These are phyloP conservation scores for Penicillium chermesinum DNA, from an alignment of 495 filamentous ascomycete genomes.

Conservation along the genomic window DNA sequence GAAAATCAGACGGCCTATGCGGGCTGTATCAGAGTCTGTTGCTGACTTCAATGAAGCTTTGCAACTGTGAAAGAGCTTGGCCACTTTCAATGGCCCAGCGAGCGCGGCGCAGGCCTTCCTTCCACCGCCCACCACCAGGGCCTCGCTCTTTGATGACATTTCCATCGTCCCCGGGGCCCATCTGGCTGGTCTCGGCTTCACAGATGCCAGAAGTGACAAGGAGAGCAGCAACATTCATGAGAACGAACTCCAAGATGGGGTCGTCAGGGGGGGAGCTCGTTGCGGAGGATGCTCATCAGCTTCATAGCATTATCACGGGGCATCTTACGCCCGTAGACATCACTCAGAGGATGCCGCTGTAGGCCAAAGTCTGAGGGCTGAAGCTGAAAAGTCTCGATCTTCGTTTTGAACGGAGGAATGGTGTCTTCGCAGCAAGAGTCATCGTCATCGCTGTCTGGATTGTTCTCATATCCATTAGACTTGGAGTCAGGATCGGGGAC, in stretches of 20 bases:
- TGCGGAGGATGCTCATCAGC: conserved; percentile 67
- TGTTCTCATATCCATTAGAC: no score
- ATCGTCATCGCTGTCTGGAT: conserved; percentile 34
- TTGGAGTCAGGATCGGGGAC: no score
- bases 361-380: conserved; percentile 82
- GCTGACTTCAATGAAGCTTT: conserved; percentile 60
- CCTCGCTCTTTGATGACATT: conserved; percentile 73
- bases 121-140: conserved; percentile 84
- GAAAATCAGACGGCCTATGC: no score
- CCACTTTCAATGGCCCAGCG: conserved; percentile 80
- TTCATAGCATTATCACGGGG: conserved; percentile 83
- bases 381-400: conserved; percentile 68
- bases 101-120: conserved; percentile 80
- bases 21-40: conserved; percentile 29
- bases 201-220: conserved; percentile 81
- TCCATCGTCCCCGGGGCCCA: conserved; percentile 69
- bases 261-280: conserved; percentile 66
- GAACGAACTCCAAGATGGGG: conserved; percentile 86
- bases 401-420: conserved; percentile 41
- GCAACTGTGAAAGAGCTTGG: conserved; percentile 69
- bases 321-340: conserved; percentile 77
- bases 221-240: conserved; percentile 87
- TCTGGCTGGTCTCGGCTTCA: conserved; percentile 69
- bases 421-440: conserved; percentile 40
- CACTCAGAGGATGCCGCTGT: conserved; percentile 61